Evolutionary conservation across 176 grass and related monocot species (phyloP).

Genomic region (Rhynchospora pubera): DNA sequence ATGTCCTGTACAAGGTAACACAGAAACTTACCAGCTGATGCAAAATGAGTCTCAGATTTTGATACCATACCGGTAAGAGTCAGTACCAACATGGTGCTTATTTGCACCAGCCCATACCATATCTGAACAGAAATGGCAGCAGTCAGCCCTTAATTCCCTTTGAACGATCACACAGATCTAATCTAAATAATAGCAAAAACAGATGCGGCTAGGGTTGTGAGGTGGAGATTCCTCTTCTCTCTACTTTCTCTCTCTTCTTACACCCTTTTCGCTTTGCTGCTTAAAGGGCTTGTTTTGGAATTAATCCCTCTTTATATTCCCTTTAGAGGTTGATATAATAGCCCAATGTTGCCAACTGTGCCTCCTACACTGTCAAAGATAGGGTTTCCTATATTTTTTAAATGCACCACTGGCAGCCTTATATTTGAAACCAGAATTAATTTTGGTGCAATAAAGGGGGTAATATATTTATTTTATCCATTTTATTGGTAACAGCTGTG

Average conservation of each 20-base stretch:
- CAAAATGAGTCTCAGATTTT: constrained; percentile 10
- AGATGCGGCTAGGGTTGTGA: constrained; percentile 13
- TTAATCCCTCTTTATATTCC: neutral
- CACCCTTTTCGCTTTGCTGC: neutral
- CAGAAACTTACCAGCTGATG: constrained; percentile 8
- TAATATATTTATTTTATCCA: neutral
- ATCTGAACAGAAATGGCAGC: neutral
- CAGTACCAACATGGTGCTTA: neutral
- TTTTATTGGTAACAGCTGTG: neutral
- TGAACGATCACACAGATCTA: neutral
- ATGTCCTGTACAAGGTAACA: neutral
- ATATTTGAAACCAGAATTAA: neutral
- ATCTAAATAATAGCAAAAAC: neutral
- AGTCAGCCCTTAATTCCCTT: neutral
- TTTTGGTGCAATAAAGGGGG: neutral
- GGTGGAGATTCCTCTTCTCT: neutral
- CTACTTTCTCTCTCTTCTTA: neutral
- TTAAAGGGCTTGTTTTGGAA: neutral
- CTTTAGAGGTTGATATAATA: neutral
- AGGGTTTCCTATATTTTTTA: neutral
- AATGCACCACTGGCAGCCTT: neutral
- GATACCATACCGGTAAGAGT: constrained; percentile 11
- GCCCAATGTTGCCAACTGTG: neutral
- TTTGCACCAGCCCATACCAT: neutral
- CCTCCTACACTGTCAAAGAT: neutral